These are phyloP conservation scores for Abrus precatorius DNA, from an alignment of 306 rosid species.

Conservation along the genomic window DNA sequence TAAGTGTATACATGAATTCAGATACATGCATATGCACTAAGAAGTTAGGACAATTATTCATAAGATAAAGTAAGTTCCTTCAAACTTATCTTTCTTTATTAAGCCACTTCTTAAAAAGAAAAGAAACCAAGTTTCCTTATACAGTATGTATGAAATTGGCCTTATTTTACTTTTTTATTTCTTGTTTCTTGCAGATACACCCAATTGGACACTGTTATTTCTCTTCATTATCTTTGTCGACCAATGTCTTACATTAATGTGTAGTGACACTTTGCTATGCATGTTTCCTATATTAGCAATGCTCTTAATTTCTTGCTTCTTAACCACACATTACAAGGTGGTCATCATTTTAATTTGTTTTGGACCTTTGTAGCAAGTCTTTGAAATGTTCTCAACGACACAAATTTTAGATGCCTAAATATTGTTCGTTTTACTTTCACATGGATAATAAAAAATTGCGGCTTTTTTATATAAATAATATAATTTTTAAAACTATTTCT, in stretches of 20 bases:
- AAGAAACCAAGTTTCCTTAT: background rate
- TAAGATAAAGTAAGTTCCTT: background rate
- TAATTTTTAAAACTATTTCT: no score
- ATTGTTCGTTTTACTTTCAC: no score
- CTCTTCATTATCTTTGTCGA: background rate
- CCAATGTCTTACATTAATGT: background rate
- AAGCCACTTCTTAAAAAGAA: background rate
- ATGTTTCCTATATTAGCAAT: background rate
- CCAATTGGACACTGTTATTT: conserved; percentile 21
- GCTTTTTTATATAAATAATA: no score
- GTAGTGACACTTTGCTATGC: background rate
- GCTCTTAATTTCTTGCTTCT: background rate
- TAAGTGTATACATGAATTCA: background rate
- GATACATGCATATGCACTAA: conserved; percentile 32
- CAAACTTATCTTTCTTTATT: conserved; percentile 18
- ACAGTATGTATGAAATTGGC: background rate
- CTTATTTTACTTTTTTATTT: background rate
- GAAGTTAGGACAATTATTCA: background rate
- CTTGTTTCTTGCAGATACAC: background rate
- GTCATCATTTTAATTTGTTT: background rate
- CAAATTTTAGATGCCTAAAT: no score
- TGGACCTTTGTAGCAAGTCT: background rate
- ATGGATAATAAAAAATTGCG: no score
- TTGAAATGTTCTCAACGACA: background rate
- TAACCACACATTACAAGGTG: background rate